Evolutionary conservation across 2,329 filamentous ascomycete species (phyloP), one percentile per base, ranked within the genome.

Genomic region (Dryadomyces quercivorus): DNA sequence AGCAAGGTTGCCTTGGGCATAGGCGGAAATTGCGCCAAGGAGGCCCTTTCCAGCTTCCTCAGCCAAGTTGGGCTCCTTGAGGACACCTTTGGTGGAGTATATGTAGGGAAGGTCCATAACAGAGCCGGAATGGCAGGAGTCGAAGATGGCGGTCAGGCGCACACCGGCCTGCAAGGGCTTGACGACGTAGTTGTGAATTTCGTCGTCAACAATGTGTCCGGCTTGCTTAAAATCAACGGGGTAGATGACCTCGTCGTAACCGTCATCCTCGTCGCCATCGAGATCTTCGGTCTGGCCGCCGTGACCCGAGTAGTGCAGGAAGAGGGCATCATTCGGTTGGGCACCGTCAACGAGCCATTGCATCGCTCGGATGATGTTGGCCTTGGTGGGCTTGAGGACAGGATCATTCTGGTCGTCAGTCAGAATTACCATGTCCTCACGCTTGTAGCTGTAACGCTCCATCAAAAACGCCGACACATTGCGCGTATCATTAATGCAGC

Each of bases 401-500:
- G 82, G 79, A 63, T 88, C 80, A 60, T 75, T 73, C 68, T 86
- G 82, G 67, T 90, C 85, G 61, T 90, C 86, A 15, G 86, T 89
- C 67, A 90, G 70, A 55, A 84, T 80, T 46, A 90, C 84, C 85
- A 89, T 90, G 62, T 90, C 85, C 69, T 90, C 85, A 57, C 82
- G 74, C 74, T 82, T 84, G 69, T 89, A 90, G 51, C 78, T 75
- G 63, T 86, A 84, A 57, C 75, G 73, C 65, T 83, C 75, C 60
- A 83, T 81, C 57, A 90, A 70, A 67, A 88, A 90, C 54, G 71
- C 70, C 36, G 84, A 87, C 68, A 90, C 79, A 65, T 90, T 90
- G 70, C 84, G 82, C 38, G 86, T 84, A 66, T 90, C 86, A 69
- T 90, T 90, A 75, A 90, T 88, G 69, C 86, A 90, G 46, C 86